phyloP scores from a whole-genome alignment of 2,329 filamentous ascomycete genomes.

The Phoma sp. region DNA sequence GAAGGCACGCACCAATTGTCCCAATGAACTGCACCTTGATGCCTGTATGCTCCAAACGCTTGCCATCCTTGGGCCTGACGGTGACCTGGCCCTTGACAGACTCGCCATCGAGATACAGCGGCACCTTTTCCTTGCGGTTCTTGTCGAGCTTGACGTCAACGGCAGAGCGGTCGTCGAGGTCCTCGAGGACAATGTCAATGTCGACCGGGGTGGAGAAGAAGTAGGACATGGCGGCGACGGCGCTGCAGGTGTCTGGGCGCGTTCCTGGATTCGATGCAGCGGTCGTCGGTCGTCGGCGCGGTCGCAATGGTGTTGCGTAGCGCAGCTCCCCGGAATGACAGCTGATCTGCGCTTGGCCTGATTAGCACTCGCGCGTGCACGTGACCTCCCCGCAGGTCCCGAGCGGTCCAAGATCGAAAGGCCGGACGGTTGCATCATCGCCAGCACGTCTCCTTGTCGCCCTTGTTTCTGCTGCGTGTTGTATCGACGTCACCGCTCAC shows the following conservation, averaged over 20 bases:
- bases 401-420: neutral
- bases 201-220: conserved; percentile 94
- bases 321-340: conserved; percentile 22
- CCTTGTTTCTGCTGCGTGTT: conserved; percentile 11
- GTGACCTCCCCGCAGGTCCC: conserved; percentile 9
- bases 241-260: conserved; percentile 13
- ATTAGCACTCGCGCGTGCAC: conserved; percentile 18
- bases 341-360: conserved; percentile 19
- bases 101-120: conserved; percentile 96
- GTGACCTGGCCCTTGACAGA: conserved; percentile 97
- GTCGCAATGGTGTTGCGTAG: conserved; percentile 19
- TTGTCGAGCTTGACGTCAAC: conserved; percentile 99
- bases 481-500: conserved; percentile 27
- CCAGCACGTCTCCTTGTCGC: neutral
- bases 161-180: conserved; percentile 90
- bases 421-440: conserved; percentile 19
- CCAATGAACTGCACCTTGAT: conserved; percentile 99
- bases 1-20: conserved; percentile 75
- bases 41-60: conserved; percentile 94
- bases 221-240: conserved; percentile 75
- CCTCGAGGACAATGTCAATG: conserved; percentile 97
- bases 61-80: conserved; percentile 95
- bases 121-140: conserved; percentile 94
- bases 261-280: conserved; percentile 22
- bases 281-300: conserved; percentile 23